Conservation (phyloP, 441 rosid genomes). For the Aleurites moluccanus region DNA sequence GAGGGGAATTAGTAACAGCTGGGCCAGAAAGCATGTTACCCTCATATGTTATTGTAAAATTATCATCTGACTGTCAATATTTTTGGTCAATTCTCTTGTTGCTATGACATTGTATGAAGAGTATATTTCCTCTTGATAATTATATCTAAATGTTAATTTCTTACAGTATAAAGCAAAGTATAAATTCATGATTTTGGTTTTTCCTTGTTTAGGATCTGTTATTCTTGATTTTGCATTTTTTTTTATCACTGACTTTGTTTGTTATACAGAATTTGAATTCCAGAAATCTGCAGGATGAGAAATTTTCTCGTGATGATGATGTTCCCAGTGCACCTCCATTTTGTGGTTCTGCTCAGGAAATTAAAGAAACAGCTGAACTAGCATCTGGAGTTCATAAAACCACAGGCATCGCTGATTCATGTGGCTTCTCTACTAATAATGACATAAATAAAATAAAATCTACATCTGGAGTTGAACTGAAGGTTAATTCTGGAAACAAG, state of each 20-base stretch:
- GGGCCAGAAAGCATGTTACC: neutral
- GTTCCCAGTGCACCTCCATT: conserved; percentile 95
- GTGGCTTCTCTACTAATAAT: conserved; percentile 19
- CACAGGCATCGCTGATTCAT: conserved; percentile 23
- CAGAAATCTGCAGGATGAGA: conserved; percentile 33
- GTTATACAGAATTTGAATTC: conserved; percentile 48
- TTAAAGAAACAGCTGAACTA: conserved; percentile 44
- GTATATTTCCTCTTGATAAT: neutral
- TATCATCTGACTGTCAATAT: neutral
- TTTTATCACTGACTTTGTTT: neutral
- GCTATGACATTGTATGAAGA: neutral
- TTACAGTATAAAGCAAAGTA: neutral
- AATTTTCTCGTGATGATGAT: conserved; percentile 53
- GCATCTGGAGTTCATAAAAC: conserved; percentile 37
- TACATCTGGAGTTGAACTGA: conserved; percentile 33
- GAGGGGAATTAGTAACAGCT: neutral
- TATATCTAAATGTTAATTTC: neutral
- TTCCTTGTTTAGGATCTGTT: neutral
- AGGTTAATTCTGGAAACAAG: conserved; percentile 41
- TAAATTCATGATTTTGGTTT: neutral
- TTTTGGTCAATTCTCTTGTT: neutral
- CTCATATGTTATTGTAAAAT: neutral
- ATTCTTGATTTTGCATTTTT: neutral
- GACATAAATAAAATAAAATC: conserved; percentile 29
- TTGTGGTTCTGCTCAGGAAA: conserved; percentile 56